Evolutionary conservation across 1,284 basidiomycete species (phyloP), one percentile per base, ranked within the genome.

Genomic region (Fomitopsis pinicola): DNA sequence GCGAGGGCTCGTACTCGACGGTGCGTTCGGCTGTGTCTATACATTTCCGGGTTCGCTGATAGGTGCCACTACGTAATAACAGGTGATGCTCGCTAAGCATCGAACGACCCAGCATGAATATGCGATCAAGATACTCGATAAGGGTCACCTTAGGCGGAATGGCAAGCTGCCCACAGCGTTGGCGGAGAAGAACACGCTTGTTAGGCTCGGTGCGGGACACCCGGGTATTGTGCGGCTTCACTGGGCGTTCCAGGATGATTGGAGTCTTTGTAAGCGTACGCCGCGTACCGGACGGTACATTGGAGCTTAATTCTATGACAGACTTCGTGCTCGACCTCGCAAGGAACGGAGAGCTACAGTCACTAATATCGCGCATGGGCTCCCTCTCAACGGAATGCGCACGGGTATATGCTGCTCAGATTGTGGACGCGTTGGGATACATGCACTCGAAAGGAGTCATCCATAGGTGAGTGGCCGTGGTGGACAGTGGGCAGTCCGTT

Each of bases 261-360:
- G 84, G 78, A 89, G 89, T 72, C 78, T 95, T 58, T 96, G 92
- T 95, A 73, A 79, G 88, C 82, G 3, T 45, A 55, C 48, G 35
- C 3, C 17, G 36, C 45, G 3, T 42, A n/a, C 44, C 40, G 8
- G 30, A n/a, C 44, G 17, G 45, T 19, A 55, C 58, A 40, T 54
- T 59, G 19, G 44, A 55, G 35, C 12, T 50, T 10, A 35, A 42
- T 28, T n/a, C 2, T 22, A 38, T 46, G 45, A 17, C 68, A 97
- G 95, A 94, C 75, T 97, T 96, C 68, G 94, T 96, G 0, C 81
- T 97, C 63, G 95, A 97, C 73, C 80, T 95, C 15, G 94, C 92
- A 0, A 80, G 82, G n/a, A 95, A 97, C 71, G 95, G 95, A 42
- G 95, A 97, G 72, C 82, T 98, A 68, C 88, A 96, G 63, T 82